Conservation (phyloP, 129 eudicot genomes). For the Centrapalus pauciflorus region DNA sequence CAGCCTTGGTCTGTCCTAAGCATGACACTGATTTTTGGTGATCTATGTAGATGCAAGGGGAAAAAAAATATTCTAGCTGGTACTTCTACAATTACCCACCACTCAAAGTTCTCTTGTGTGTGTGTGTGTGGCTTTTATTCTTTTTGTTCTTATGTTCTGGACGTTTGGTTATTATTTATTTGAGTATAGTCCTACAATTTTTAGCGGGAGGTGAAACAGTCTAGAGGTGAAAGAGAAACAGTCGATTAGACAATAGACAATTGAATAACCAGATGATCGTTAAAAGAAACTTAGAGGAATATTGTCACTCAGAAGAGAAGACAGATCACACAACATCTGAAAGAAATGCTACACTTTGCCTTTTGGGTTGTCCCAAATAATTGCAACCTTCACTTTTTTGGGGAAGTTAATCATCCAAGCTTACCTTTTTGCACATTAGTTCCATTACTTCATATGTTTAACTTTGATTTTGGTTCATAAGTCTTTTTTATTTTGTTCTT, state of each 20-base stretch:
- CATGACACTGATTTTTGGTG: no score
- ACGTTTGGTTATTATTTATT: not conserved
- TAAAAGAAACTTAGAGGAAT: not conserved
- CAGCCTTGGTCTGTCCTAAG: no score
- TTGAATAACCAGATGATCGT: no score
- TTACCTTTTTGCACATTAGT: constrained; percentile 4
- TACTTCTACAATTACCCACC: no score
- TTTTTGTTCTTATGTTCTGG: no score
- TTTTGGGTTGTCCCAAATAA: not conserved
- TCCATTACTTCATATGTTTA: not conserved
- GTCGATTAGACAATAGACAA: not conserved
- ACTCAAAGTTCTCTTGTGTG: no score
- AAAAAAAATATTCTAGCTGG: no score
- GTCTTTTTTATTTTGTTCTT: not conserved
- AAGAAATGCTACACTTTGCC: not conserved
- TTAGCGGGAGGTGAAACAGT: no score
- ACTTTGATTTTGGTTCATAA: not conserved
- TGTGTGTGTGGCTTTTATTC: not conserved
- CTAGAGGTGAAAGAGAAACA: not conserved
- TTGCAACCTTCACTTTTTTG: not conserved
- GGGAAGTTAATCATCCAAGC: not conserved
- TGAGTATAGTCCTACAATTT: not conserved
- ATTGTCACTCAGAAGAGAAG: not conserved
- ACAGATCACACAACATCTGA: not conserved
- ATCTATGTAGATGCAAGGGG: no score